Percentiles rank a stretch among this genome's conserved stretches.
These are phyloP conservation scores for Nicotiana otophora DNA, from an alignment of 257 asterid genomes.

Conservation along the genomic window DNA sequence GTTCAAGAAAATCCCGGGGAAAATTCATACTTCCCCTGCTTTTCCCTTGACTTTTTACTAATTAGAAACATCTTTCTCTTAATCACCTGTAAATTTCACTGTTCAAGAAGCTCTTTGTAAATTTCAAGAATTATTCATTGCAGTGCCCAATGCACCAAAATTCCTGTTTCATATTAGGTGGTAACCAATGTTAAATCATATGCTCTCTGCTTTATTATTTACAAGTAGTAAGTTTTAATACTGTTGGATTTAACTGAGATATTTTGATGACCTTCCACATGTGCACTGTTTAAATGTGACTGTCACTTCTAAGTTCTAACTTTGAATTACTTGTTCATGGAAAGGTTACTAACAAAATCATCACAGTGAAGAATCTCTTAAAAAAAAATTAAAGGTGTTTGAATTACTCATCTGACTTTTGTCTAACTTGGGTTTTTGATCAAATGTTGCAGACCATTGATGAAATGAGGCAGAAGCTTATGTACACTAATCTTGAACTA, in stretches of 20 bases:
- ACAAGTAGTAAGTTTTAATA: not conserved
- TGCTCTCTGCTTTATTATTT: not conserved
- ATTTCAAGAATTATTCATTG: not conserved
- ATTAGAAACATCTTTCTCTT: too few species aligned
- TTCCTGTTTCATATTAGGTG: not conserved
- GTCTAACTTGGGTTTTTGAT: not conserved
- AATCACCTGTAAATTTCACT: too few species aligned
- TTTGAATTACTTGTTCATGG: not conserved
- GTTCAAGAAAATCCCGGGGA: too few species aligned
- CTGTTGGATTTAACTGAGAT: not conserved
- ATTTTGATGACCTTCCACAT: not conserved
- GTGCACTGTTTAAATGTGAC: not conserved
- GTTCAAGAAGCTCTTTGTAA: too few species aligned
- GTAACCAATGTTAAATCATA: not conserved
- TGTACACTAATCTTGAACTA: conserved; percentile 41
- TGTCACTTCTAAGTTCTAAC: not conserved
- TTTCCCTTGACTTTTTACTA: too few species aligned
- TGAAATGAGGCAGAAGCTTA: conserved; percentile 38
- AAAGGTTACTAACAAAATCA: not conserved
- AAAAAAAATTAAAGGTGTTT: not conserved
- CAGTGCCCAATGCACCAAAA: not conserved
- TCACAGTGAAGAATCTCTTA: not conserved
- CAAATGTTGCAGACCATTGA: conserved; percentile 30
- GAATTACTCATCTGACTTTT: not conserved
- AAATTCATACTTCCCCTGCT: too few species aligned